A percentile compares a stretch with the other conserved stretches of the same genome.
Conservation (phyloP, 2,329 filamentous ascomycete genomes). For the Leptographium radiaticola region DNA sequence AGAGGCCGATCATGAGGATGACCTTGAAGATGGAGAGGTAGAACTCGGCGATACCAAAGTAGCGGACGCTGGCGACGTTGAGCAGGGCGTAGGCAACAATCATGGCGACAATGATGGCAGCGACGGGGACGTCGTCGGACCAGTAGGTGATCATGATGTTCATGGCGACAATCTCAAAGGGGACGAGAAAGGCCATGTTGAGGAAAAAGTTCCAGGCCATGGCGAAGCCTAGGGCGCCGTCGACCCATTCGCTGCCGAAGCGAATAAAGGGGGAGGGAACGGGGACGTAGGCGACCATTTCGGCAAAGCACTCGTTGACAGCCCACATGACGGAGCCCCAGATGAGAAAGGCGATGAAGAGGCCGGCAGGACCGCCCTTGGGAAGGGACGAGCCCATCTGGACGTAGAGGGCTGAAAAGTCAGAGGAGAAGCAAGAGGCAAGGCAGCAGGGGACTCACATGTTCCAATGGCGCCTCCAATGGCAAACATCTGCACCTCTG, state of each 20-base stretch:
- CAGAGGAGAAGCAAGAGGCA: neutral
- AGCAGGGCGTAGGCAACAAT: conserved; percentile 14
- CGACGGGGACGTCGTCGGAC: conserved; percentile 18
- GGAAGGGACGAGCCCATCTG: conserved; percentile 46
- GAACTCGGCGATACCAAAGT: conserved; percentile 31
- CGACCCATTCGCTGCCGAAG: conserved; percentile 35
- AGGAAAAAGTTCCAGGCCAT: conserved; percentile 39
- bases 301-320: conserved; percentile 45
- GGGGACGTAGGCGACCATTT: conserved; percentile 66
- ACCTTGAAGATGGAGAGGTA: conserved; percentile 29
- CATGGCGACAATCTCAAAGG: conserved; percentile 41
- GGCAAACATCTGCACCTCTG: conserved; percentile 20
- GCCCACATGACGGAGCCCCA: conserved; percentile 44
- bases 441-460: neutral
- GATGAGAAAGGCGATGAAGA: conserved; percentile 46
- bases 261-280: conserved; percentile 69
- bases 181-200: conserved; percentile 33
- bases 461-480: conserved; percentile 55
- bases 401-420: conserved; percentile 34
- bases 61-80: conserved; percentile 28
- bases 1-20: conserved; percentile 19
- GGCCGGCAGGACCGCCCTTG: conserved; percentile 43
- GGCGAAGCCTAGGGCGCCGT: conserved; percentile 31
- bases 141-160: conserved; percentile 49
- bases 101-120: conserved; percentile 18